These are phyloP conservation scores for Bonia amplexicaulis DNA, from an alignment of 176 grass and related monocot genomes.

Conservation along the genomic window DNA sequence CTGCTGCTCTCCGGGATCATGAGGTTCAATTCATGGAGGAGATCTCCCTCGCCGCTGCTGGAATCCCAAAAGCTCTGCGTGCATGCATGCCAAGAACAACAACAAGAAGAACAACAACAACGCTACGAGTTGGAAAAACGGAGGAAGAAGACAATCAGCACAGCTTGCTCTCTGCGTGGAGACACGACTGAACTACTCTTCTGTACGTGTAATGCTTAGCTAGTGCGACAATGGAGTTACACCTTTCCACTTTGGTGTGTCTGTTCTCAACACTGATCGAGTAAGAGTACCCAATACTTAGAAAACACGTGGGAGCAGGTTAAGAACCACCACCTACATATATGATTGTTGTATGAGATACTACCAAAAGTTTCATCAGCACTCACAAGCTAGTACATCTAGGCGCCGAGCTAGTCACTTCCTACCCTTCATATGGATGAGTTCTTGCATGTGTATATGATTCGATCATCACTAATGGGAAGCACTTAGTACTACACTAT, in stretches of 20 bases:
- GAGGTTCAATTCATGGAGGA: conserved; percentile 37
- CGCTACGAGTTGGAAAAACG: conserved; percentile 25
- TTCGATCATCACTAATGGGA: background rate
- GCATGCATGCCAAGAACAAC: background rate
- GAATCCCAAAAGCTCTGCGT: conserved; percentile 67
- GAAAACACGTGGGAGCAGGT: background rate
- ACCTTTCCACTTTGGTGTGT: background rate
- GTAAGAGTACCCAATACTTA: background rate
- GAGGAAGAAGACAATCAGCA: background rate
- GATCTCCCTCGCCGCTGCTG: conserved; percentile 18
- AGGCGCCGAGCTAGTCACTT: background rate
- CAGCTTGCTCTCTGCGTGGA: background rate
- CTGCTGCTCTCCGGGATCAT: conserved; percentile 31
- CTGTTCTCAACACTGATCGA: background rate
- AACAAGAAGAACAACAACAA: conserved; percentile 5
- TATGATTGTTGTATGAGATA: background rate
- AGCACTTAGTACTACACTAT: background rate
- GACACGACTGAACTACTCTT: background rate
- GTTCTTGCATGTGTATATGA: background rate
- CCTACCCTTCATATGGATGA: background rate
- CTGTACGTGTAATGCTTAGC: background rate
- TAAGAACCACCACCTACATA: background rate
- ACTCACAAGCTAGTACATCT: background rate
- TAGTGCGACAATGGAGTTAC: conserved; percentile 1
- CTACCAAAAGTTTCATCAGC: background rate